These are phyloP conservation scores for Trypanosoma avium DNA, from an alignment of 208 protist genomes.

Conservation along the genomic window DNA sequence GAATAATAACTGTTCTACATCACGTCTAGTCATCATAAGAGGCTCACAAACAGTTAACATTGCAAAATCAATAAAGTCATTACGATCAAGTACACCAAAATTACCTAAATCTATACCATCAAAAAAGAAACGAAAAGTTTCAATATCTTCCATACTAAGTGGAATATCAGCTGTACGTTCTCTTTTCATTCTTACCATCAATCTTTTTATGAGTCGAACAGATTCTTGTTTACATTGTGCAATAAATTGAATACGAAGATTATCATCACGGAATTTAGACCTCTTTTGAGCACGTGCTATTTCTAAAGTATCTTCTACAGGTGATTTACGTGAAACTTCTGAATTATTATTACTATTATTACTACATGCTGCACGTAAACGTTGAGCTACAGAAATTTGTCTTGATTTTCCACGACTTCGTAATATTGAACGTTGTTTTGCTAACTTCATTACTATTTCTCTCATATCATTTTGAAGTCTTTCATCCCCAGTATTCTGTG, in stretches of 20 bases:
- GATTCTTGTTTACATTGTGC: conserved; percentile 47
- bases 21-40: conserved; percentile 28
- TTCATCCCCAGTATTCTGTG: conserved; percentile 26
- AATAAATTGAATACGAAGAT: conserved; percentile 43
- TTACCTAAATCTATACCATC: conserved; percentile 60
- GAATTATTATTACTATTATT: conserved; percentile 15
- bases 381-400: conserved; percentile 20
- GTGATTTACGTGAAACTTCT: background rate
- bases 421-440: conserved; percentile 31
- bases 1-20: conserved; percentile 44
- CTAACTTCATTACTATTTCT: conserved; percentile 43
- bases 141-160: conserved; percentile 65
- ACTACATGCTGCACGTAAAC: conserved; percentile 36
- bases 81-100: conserved; percentile 55
- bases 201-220: conserved; percentile 43
- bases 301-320: background rate
- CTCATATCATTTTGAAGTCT: conserved; percentile 40
- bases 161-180: conserved; percentile 52
- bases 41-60: conserved; percentile 46
- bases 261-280: conserved; percentile 41
- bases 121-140: conserved; percentile 62
- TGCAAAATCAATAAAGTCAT: conserved; percentile 57
- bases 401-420: conserved; percentile 6
- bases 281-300: conserved; percentile 7
- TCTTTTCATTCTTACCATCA: conserved; percentile 57